phyloP scores from a whole-genome alignment of 108 stramenopile genomes.

The Epipyxis sp. region DNA sequence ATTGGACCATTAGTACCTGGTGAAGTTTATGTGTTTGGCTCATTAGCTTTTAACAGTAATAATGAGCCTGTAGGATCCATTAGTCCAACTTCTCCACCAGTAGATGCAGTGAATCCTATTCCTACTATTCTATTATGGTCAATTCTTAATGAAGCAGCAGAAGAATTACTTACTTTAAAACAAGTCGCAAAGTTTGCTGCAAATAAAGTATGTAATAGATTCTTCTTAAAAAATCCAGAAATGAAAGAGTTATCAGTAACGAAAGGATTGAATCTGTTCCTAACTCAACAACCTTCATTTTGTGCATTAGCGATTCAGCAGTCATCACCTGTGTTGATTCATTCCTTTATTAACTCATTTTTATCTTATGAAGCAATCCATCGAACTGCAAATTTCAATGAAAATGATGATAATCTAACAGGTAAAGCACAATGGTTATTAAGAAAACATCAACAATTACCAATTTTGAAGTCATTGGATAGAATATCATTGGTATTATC shows the following conservation, averaged over 20 bases:
- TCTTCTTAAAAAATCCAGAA: too few relatives aligned
- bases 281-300: not conserved
- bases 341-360: not conserved
- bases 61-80: not conserved
- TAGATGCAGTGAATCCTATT: not conserved
- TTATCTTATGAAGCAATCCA: not conserved
- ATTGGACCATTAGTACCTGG: not conserved
- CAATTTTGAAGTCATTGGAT: not conserved
- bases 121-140: not conserved
- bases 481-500: not conserved
- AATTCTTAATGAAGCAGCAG: too few relatives aligned
- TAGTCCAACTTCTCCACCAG: not conserved
- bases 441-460: not conserved
- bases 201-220: too few relatives aligned
- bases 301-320: not conserved
- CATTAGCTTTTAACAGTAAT: not conserved
- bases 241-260: not conserved
- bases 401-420: too few relatives aligned
- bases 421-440: not conserved
- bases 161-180: too few relatives aligned
- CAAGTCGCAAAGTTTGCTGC: too few relatives aligned
- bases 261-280: not conserved
- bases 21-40: constrained; percentile 26
- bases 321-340: not conserved
- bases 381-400: not conserved